Conservation (phyloP, 2,329 filamentous ascomycete species). For the Cladosporium cucumerinum region DNA sequence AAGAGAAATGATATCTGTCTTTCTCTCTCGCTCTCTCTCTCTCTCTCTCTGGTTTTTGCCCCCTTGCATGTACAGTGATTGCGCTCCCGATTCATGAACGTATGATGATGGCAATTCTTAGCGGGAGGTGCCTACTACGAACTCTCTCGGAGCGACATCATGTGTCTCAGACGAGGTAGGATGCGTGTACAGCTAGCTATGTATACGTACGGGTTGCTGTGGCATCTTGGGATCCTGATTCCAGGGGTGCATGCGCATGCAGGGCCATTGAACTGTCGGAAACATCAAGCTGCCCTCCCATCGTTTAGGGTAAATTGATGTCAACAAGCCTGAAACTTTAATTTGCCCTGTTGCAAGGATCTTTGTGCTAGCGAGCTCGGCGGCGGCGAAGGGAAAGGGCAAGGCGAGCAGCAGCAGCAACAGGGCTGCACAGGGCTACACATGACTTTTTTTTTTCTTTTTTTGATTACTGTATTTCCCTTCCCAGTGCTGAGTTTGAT, state of each 20-base stretch:
- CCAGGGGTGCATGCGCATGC: neutral
- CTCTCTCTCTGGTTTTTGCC: neutral
- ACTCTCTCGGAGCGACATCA: neutral
- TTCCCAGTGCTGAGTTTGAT: neutral
- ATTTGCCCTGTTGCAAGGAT: neutral
- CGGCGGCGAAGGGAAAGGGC: neutral
- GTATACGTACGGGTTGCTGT: neutral
- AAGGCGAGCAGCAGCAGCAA: neutral
- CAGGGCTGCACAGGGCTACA: neutral
- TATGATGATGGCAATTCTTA: neutral
- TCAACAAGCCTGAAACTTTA: conserved; percentile 2
- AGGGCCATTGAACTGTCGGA: neutral
- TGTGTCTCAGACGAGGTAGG: neutral
- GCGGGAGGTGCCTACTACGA: neutral
- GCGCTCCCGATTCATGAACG: neutral
- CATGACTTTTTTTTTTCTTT: too few species aligned
- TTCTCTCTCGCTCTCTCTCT: neutral
- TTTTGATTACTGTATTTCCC: neutral
- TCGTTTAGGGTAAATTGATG: neutral
- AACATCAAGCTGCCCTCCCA: neutral
- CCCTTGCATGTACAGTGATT: conserved; percentile 1
- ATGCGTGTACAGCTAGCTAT: neutral
- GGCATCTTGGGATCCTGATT: neutral
- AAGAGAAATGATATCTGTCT: neutral
- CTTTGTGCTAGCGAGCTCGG: neutral